Evolutionary conservation across 1,284 basidiomycete species (phyloP).

Genomic region (Quambalaria eucalypti): DNA sequence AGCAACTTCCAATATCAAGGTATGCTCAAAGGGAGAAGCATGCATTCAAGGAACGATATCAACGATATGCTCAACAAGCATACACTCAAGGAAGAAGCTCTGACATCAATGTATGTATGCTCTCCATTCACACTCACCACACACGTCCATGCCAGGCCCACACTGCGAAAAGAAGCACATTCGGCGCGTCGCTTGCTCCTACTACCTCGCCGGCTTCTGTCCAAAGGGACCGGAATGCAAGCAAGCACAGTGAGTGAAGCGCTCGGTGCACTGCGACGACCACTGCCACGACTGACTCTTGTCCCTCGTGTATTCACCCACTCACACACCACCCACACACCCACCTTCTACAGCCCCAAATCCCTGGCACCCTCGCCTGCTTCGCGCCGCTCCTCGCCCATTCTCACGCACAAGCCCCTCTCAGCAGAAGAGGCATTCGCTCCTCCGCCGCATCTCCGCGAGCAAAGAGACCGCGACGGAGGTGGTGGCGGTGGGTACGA

Average conservation of each 20-base stretch:
- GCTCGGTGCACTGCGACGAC: not conserved
- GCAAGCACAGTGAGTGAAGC: constrained; percentile 60
- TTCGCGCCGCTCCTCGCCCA: constrained; percentile 37
- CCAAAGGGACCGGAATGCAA: constrained; percentile 84
- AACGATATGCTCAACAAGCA: constrained; percentile 7
- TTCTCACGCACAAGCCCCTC: constrained; percentile 39
- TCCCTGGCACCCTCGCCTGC: constrained; percentile 30
- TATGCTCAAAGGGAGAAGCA: no score
- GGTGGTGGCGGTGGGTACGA: not conserved
- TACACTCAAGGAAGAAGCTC: not conserved
- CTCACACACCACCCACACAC: no score
- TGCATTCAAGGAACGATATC: no score
- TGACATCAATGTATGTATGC: no score
- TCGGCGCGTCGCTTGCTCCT: constrained; percentile 76
- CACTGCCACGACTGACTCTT: not conserved
- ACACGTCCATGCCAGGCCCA: constrained; percentile 55
- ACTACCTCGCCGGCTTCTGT: constrained; percentile 89
- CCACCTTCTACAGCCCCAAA: constrained; percentile 35
- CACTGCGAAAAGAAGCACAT: constrained; percentile 86
- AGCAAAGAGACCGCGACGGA: not conserved
- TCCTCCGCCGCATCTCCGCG: constrained; percentile 3
- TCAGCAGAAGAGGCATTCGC: constrained; percentile 42
- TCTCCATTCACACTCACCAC: not conserved
- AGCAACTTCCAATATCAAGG: not conserved
- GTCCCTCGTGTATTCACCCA: not conserved